A percentile compares a stretch with the other conserved stretches of the same genome.
phyloP scores from a whole-genome alignment of 2,329 filamentous ascomycete genomes.

The Lasiodiplodia theobromae region DNA sequence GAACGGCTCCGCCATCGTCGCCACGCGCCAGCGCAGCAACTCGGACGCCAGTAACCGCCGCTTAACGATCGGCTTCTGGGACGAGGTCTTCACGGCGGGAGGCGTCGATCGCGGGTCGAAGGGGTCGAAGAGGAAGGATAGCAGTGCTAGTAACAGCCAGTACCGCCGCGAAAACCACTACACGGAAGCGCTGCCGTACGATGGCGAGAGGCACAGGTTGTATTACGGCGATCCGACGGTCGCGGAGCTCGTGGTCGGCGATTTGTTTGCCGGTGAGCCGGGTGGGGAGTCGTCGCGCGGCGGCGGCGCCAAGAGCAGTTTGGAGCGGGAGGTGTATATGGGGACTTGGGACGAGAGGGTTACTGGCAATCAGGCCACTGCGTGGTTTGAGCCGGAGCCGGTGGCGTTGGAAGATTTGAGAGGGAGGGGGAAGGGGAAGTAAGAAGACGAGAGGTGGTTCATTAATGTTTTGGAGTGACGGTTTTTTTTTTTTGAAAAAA shows the following conservation, averaged over 20 bases:
- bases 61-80: not conserved
- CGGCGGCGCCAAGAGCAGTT: not conserved
- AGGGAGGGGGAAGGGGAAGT: not conserved
- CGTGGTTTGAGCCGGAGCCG: conserved; percentile 29
- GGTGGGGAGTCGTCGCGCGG: not conserved
- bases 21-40: not conserved
- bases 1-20: not conserved
- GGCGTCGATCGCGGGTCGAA: not conserved
- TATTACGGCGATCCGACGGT: conserved; percentile 24
- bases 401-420: conserved; percentile 21
- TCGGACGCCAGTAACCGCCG: conserved; percentile 10
- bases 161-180: not conserved
- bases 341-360: not conserved
- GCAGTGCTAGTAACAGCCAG: not conserved
- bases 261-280: not conserved
- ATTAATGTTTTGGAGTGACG: not conserved
- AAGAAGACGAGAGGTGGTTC: not conserved
- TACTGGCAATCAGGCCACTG: conserved; percentile 16
- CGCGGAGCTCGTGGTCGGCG: conserved; percentile 20
- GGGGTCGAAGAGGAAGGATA: not conserved
- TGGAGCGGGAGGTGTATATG: not conserved
- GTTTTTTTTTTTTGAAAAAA: too few species aligned
- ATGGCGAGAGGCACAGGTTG: conserved; percentile 10
- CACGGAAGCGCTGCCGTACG: not conserved
- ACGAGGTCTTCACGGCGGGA: not conserved